Evolutionary conservation across 805 yeast genomes (phyloP), one percentile per base, ranked within the genome.

Genomic region (Candida railenensis): DNA sequence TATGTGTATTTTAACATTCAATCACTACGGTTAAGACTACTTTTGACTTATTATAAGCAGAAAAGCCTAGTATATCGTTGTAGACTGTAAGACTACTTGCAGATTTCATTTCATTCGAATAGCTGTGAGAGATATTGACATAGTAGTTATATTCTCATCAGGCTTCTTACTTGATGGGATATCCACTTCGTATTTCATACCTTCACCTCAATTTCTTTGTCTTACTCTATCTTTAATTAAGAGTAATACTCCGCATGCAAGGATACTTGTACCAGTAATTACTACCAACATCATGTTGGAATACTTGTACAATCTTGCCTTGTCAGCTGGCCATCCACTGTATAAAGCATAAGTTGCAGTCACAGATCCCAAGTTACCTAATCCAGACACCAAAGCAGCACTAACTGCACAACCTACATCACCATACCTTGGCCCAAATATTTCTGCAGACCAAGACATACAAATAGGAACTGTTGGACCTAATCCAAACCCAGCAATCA

Each of bases 401-500:
- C 89, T 79, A 28, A 85, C 89, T 2, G 96, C 96, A 48, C 82
- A 74, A 5, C 96, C 96, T 41, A 89, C 83, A 57, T 88, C 94
- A 22, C 95, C 95, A 58, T 89, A 84, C 40, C 78, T 71, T 9
- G 78, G 74, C 4, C 76, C 78, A 69, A 88, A 85, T 41, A 87
- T 85, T 56, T 86, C 91, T 0, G 91, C 81, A 0, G 90, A 66
- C 85, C 87, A 80, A 1, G 96, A 79, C 96, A 89, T 89, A 56
- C 83, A 77, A 34, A 86, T 88, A 22, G 96, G 96, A 12, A 88
- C 95, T 0, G 96, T 89, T 18, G 96, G 94, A 9, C 96, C 96
- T 42, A 89, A 74, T 0, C 96, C 96, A 54, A 83, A 86, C 0
- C 96, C 96, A 4, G 88, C 82, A 58, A 89, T 82, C 50, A 89